phyloP scores from a whole-genome alignment of 148 eudicot genomes.

The Nepenthes gracilis region DNA sequence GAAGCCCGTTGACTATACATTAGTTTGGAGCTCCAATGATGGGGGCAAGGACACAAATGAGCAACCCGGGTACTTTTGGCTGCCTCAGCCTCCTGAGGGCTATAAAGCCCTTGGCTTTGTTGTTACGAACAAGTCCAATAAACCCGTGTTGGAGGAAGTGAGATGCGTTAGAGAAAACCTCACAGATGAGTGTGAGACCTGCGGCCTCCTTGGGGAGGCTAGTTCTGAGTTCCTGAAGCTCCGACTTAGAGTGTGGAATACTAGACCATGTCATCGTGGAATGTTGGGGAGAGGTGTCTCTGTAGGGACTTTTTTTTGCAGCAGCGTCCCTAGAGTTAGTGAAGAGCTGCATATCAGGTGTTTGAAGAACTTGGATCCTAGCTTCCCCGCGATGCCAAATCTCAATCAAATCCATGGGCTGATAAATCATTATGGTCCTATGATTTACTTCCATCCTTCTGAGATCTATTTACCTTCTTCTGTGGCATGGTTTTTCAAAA shows the following conservation, averaged over 20 bases:
- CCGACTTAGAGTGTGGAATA: slow-evolving; percentile 54
- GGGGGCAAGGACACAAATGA: slow-evolving; percentile 27
- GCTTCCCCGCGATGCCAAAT: slow-evolving; percentile 56
- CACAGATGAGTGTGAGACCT: slow-evolving; percentile 48
- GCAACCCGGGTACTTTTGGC: slow-evolving; percentile 60
- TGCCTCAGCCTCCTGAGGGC: slow-evolving; percentile 73
- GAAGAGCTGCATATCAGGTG: slow-evolving; percentile 43
- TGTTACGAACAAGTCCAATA: slow-evolving; percentile 41
- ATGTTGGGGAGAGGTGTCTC: slow-evolving; percentile 55
- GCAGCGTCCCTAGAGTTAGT: slow-evolving; percentile 19
- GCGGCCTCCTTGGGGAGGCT: slow-evolving; percentile 25
- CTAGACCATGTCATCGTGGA: slow-evolving; percentile 66
- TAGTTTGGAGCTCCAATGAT: slow-evolving; percentile 74
- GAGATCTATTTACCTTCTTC: slow-evolving; percentile 80
- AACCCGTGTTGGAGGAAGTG: slow-evolving; percentile 49
- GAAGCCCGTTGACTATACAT: slow-evolving; percentile 50
- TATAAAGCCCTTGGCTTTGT: slow-evolving; percentile 74
- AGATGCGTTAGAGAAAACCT: slow-evolving; percentile 79
- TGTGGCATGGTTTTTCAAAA: slow-evolving; percentile 69
- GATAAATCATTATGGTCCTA: slow-evolving; percentile 78
- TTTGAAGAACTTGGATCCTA: slow-evolving; percentile 47
- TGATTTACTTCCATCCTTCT: slow-evolving; percentile 70
- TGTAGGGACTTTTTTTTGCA: slow-evolving; percentile 67
- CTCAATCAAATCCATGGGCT: slow-evolving; percentile 69
- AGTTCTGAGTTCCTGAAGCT: slow-evolving; percentile 16